Evolutionary conservation across 2,329 filamentous ascomycete species (phyloP).

Genomic region (Colletotrichum neosansevieriae): DNA sequence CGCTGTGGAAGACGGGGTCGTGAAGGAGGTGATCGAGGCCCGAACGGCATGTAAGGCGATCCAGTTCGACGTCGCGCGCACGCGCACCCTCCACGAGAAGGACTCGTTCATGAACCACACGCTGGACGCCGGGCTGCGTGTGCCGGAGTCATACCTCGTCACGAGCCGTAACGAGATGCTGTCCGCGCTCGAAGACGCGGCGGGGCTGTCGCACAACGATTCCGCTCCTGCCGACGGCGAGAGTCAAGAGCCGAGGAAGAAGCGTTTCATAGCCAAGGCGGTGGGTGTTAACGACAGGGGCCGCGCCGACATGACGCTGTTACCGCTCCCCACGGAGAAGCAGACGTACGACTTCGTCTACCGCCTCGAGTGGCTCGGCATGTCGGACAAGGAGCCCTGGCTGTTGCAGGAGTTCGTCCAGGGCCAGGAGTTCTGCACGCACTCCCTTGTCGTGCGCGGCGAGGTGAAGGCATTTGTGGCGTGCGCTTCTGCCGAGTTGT

Average conservation of each 20-base stretch:
- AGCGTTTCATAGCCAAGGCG: conserved; percentile 74
- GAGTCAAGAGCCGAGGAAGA: conserved; percentile 41
- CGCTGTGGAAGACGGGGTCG: conserved; percentile 74
- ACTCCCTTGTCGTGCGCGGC: conserved; percentile 75
- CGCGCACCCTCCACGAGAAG: conserved; percentile 72
- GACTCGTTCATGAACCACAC: conserved; percentile 73
- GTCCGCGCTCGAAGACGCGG: conserved; percentile 58
- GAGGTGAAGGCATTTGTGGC: conserved; percentile 74
- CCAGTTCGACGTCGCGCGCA: conserved; percentile 70
- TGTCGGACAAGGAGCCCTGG: conserved; percentile 69
- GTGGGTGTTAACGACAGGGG: conserved; percentile 71
- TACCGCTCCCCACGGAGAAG: conserved; percentile 66
- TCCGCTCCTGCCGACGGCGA: not conserved
- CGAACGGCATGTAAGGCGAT: conserved; percentile 71
- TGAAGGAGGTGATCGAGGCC: conserved; percentile 70
- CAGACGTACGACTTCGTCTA: conserved; percentile 68
- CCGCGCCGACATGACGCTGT: conserved; percentile 71
- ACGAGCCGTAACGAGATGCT: conserved; percentile 65
- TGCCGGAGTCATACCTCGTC: conserved; percentile 66
- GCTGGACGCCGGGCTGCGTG: conserved; percentile 62
- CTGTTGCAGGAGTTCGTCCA: conserved; percentile 76
- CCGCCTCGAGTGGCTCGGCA: conserved; percentile 57
- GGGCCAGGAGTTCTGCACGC: conserved; percentile 76
- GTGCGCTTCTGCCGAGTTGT: conserved; percentile 71
- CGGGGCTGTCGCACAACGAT: conserved; percentile 22